A percentile compares a stretch with the other conserved stretches of the same genome.
Evolutionary conservation across 2,329 filamentous ascomycete species (phyloP).

Genomic region (Monilinia fructicola): DNA sequence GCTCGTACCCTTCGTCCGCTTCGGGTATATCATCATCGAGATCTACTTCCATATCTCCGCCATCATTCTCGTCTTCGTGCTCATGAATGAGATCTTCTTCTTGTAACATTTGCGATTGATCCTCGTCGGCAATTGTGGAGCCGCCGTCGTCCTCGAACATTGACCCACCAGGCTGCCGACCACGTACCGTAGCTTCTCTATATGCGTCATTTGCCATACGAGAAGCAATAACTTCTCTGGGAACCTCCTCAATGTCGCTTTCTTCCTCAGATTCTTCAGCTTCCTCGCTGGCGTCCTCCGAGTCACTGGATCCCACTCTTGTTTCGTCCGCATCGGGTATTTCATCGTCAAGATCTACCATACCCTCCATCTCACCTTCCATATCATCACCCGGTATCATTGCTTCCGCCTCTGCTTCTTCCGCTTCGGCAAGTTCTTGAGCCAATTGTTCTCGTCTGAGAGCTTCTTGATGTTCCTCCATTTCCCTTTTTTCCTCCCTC

Average conservation of each 20-base stretch:
- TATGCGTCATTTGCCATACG: conserved; percentile 61
- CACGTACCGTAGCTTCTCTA: conserved; percentile 56
- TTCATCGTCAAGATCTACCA: conserved; percentile 68
- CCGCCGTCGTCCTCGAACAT: conserved; percentile 48
- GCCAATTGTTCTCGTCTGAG: conserved; percentile 68
- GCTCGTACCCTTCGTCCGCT: conserved; percentile 63
- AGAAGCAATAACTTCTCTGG: conserved; percentile 37
- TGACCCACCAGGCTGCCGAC: conserved; percentile 48
- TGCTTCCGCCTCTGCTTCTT: conserved; percentile 47
- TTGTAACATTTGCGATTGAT: conserved; percentile 59
- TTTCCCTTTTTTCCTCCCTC: conserved; percentile 84
- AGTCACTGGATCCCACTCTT: conserved; percentile 39
- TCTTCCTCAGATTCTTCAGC: conserved; percentile 41
- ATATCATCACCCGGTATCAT: conserved; percentile 40
- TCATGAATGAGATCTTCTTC: conserved; percentile 57
- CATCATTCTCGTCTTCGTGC: conserved; percentile 38
- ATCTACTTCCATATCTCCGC: conserved; percentile 56
- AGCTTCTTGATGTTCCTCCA: conserved; percentile 78
- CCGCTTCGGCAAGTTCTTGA: conserved; percentile 72
- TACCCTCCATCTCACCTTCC: conserved; percentile 48
- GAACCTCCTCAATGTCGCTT: conserved; percentile 41
- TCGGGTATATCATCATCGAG: conserved; percentile 69
- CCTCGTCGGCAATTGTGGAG: conserved; percentile 56
- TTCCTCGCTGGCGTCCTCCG: conserved; percentile 46
- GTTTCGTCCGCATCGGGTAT: conserved; percentile 60